These are phyloP conservation scores for Penicillium capsulatum DNA, from an alignment of 2,329 filamentous ascomycete species.

Conservation along the genomic window DNA sequence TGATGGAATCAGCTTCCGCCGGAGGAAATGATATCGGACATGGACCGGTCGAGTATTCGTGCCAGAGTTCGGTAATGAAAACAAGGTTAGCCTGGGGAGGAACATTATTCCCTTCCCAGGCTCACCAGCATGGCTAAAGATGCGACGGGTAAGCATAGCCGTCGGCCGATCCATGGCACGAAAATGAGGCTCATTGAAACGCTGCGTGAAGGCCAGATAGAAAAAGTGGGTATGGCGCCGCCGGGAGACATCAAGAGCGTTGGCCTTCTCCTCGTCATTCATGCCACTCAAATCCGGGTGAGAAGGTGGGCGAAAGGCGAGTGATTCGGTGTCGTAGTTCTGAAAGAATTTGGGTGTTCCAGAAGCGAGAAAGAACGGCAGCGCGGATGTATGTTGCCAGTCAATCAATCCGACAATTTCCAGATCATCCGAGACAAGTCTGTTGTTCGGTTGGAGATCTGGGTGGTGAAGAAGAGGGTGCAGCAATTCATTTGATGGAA, in stretches of 20 bases:
- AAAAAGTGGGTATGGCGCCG: slow-evolving; percentile 7
- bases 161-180: slow-evolving; percentile 2
- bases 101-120: slow-evolving; percentile 9
- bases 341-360: slow-evolving; percentile 37
- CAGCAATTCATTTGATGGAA: not conserved
- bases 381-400: slow-evolving; percentile 36
- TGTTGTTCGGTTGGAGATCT: not conserved
- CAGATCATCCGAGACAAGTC: slow-evolving; percentile 21
- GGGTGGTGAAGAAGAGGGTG: not conserved
- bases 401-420: slow-evolving; percentile 37
- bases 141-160: slow-evolving; percentile 3
- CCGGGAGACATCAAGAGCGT: not conserved
- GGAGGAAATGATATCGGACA: not conserved
- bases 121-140: slow-evolving; percentile 3
- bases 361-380: slow-evolving; percentile 33
- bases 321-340: slow-evolving; percentile 27
- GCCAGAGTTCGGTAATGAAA: slow-evolving; percentile 4
- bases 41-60: not conserved
- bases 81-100: slow-evolving; percentile 1
- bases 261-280: not conserved
- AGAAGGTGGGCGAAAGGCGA: not conserved
- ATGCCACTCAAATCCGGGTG: not conserved
- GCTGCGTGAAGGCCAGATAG: slow-evolving; percentile 5
- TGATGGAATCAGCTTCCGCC: not conserved
- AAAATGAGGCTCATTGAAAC: slow-evolving; percentile 5